phyloP scores from a whole-genome alignment of 176 grass and related monocot genomes.

The Cocos nucifera region DNA sequence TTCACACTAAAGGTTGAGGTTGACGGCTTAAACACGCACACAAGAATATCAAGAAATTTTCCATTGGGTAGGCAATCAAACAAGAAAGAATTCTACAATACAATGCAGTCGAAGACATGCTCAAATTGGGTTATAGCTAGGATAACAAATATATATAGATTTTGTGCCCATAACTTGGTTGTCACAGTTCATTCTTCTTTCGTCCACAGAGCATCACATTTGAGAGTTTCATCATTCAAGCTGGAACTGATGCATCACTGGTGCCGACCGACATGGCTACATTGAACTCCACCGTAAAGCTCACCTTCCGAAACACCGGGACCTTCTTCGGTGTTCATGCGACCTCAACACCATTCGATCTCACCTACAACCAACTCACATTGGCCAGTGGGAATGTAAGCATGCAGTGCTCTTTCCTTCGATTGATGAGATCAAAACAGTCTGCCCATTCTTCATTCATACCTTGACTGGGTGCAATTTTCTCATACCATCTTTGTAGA shows the following conservation, averaged over 20 bases:
- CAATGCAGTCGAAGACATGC: too few species aligned
- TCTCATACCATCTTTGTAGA: constrained; percentile 16
- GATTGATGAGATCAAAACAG: too few species aligned
- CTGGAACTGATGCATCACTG: constrained; percentile 88
- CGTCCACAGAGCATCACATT: constrained; percentile 60
- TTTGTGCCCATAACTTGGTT: too few species aligned
- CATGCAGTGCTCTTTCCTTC: neutral
- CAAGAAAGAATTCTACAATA: too few species aligned
- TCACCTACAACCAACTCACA: constrained; percentile 64
- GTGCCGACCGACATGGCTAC: constrained; percentile 97
- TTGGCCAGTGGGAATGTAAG: constrained; percentile 62
- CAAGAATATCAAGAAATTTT: too few species aligned
- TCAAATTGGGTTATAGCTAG: too few species aligned
- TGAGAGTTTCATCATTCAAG: constrained; percentile 86
- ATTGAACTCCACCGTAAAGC: constrained; percentile 66
- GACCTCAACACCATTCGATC: constrained; percentile 34
- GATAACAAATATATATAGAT: too few species aligned
- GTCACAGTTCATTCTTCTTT: neutral
- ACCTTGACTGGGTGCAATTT: too few species aligned
- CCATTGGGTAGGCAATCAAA: too few species aligned
- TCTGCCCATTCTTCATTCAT: too few species aligned
- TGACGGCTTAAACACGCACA: too few species aligned
- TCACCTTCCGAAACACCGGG: constrained; percentile 75
- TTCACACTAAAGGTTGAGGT: too few species aligned
- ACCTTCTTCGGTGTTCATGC: constrained; percentile 95